phyloP scores from a whole-genome alignment of 495 filamentous ascomycete species.

The Tuber brumale region DNA sequence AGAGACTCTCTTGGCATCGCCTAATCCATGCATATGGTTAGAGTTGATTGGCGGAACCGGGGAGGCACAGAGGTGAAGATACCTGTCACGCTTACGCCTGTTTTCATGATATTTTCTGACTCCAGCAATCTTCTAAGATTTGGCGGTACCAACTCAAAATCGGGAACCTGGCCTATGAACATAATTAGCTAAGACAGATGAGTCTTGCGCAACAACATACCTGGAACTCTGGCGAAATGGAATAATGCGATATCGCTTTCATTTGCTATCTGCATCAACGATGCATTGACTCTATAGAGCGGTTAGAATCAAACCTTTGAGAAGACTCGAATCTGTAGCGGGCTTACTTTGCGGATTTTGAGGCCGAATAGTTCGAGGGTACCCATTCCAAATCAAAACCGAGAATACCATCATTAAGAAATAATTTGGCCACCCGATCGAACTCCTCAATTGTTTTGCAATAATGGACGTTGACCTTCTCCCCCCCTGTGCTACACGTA shows the following conservation, averaged over 20 bases:
- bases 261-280: constrained; percentile 73
- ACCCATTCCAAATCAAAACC: constrained; percentile 88
- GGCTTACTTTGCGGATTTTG: constrained; percentile 24
- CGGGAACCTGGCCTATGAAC: constrained; percentile 46
- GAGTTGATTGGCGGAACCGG: neutral
- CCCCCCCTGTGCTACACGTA: neutral
- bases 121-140: constrained; percentile 65
- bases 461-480: constrained; percentile 57
- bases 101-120: constrained; percentile 61
- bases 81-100: constrained; percentile 54
- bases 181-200: constrained; percentile 41
- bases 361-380: constrained; percentile 22
- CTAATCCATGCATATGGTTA: constrained; percentile 49
- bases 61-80: constrained; percentile 10
- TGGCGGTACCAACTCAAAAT: constrained; percentile 56
- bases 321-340: constrained; percentile 1
- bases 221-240: constrained; percentile 54
- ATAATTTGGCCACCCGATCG: constrained; percentile 60
- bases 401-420: constrained; percentile 61
- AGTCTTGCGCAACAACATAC: constrained; percentile 9
- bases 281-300: constrained; percentile 59
- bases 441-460: constrained; percentile 60
- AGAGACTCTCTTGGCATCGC: constrained; percentile 64
- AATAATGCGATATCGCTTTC: constrained; percentile 73
- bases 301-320: neutral